Conservation (phyloP, 352 stramenopile species). For the Globisporangium sylvaticum region DNA sequence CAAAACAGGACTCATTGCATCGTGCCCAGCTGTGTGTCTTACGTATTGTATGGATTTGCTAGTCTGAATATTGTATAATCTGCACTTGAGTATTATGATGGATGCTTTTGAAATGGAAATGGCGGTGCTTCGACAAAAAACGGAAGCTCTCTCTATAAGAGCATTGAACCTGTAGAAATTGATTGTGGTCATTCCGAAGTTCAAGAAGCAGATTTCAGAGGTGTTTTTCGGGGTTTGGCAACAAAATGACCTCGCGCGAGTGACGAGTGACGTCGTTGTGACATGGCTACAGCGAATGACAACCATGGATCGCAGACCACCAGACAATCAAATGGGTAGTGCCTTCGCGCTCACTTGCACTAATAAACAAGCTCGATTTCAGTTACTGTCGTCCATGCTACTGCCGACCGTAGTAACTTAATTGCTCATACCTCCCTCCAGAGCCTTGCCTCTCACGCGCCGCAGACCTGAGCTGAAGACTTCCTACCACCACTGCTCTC, state of each 20-base stretch:
- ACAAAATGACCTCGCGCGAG: neutral
- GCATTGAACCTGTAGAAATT: neutral
- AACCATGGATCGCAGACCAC: neutral
- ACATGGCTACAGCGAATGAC: slow-evolving; percentile 4
- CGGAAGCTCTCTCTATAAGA: slow-evolving; percentile 11
- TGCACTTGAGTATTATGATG: neutral
- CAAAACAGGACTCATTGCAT: no score
- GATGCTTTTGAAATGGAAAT: neutral
- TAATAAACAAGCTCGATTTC: neutral
- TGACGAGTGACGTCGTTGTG: neutral
- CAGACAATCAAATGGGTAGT: neutral
- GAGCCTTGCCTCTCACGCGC: neutral
- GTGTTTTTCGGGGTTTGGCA: neutral
- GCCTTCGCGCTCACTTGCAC: no score
- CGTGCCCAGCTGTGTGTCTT: no score
- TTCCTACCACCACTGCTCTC: neutral
- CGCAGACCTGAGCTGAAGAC: neutral
- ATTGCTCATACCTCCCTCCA: neutral
- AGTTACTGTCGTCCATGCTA: neutral
- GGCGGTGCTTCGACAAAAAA: neutral
- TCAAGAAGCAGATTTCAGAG: slow-evolving; percentile 9
- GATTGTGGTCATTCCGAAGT: slow-evolving; percentile 7
- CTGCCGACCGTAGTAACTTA: neutral
- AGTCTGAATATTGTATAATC: no score
- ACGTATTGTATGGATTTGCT: no score